Percentiles rank a stretch among this genome's conserved stretches.
Conservation (phyloP, 257 asterid genomes). For the Lavandula angustifolia region DNA sequence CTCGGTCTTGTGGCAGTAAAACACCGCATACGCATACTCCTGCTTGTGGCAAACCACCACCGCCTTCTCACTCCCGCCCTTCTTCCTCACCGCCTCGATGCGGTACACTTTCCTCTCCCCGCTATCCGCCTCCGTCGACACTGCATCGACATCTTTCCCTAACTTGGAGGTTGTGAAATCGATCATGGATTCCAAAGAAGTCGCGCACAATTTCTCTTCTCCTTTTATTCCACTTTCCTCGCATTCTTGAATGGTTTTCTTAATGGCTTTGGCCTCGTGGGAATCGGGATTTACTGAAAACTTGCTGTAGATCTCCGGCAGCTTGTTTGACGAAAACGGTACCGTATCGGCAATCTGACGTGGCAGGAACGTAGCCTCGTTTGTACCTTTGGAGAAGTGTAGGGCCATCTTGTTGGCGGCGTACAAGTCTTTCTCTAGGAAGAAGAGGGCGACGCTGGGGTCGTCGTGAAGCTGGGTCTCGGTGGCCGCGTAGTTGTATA, state of each 20-base stretch:
- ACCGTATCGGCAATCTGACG: constrained; percentile 54
- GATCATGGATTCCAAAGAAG: constrained; percentile 84
- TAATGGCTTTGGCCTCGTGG: constrained; percentile 50
- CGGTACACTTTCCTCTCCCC: constrained; percentile 39
- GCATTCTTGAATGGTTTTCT: constrained; percentile 62
- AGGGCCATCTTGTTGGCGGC: constrained; percentile 55
- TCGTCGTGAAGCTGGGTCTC: constrained; percentile 63
- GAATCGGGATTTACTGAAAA: constrained; percentile 54
- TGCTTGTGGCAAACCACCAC: constrained; percentile 75
- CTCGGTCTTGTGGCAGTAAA: constrained; percentile 70
- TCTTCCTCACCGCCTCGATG: constrained; percentile 39
- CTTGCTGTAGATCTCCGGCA: constrained; percentile 47
- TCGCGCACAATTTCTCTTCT: constrained; percentile 72
- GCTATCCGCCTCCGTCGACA: constrained; percentile 54
- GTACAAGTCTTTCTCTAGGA: constrained; percentile 59
- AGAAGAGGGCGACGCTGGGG: constrained; percentile 71
- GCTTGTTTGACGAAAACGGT: constrained; percentile 66
- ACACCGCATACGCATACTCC: constrained; percentile 72
- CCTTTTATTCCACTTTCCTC: constrained; percentile 52
- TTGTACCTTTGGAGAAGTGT: constrained; percentile 42
- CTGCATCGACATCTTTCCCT: constrained; percentile 54
- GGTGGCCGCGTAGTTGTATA: constrained; percentile 54
- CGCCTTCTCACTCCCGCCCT: constrained; percentile 48
- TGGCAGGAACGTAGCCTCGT: constrained; percentile 50
- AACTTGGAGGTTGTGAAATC: constrained; percentile 65